Evolutionary conservation across 1,284 basidiomycete species (phyloP).

Genomic region (Tilletia walkeri): DNA sequence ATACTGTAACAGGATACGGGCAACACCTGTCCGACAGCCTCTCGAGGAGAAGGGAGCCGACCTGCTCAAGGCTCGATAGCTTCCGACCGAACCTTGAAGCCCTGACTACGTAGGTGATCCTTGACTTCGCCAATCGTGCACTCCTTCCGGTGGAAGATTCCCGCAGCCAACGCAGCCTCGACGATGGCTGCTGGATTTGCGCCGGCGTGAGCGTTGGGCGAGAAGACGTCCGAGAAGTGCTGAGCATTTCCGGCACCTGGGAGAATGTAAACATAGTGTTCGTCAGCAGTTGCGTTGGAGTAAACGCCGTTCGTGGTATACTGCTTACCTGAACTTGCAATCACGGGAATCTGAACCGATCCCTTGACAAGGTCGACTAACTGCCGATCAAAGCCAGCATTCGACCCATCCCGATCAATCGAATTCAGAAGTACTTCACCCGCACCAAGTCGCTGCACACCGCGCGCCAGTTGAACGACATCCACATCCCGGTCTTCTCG

Average conservation of each 20-base stretch:
- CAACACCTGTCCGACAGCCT: too few species aligned
- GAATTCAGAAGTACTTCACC: conserved; percentile 95
- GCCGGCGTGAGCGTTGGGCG: conserved; percentile 11
- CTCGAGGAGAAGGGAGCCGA: too few species aligned
- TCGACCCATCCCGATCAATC: conserved; percentile 93
- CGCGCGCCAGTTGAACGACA: conserved; percentile 83
- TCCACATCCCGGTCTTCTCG: conserved; percentile 84
- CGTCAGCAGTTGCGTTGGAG: neutral
- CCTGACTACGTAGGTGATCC: conserved; percentile 42
- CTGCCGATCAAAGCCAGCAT: conserved; percentile 86
- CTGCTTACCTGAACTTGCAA: conserved; percentile 73
- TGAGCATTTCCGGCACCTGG: conserved; percentile 70
- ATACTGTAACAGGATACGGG: too few species aligned
- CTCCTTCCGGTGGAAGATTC: conserved; percentile 92
- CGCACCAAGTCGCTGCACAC: conserved; percentile 83
- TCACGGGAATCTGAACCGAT: conserved; percentile 82
- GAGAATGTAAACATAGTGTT: neutral
- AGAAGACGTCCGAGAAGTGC: conserved; percentile 77
- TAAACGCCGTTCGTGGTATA: neutral
- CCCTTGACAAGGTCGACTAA: conserved; percentile 71
- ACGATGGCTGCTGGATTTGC: conserved; percentile 58
- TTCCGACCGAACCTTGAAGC: conserved; percentile 42
- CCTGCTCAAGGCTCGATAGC: conserved; percentile 21
- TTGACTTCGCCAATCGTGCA: conserved; percentile 64
- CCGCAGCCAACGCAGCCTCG: conserved; percentile 92